Base-by-base conservation (phyloP, 169 alveolate genomes). In the Plasmodium berghei region DNA sequence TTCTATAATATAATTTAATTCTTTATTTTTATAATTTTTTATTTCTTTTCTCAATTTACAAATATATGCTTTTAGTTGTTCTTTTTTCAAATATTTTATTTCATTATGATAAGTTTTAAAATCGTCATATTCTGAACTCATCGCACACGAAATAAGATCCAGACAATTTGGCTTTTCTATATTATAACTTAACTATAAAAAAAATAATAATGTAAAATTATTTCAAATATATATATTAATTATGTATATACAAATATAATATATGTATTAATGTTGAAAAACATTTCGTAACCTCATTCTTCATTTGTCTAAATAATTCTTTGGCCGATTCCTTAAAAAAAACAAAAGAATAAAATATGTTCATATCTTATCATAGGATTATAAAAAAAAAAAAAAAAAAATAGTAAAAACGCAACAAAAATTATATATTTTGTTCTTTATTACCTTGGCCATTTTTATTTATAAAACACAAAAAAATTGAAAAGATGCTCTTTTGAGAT, bases 301-400 rank as follows among this genome's bases (percentile, higher is more conserved):
- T 48, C 80, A 80, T 66, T 40, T 71, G 74, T 62, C 72, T 83
- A 40, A 66, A 83, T 26, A 72, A 42, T 49, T 83, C 90, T 26
- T 83, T 83, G 48, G 90, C 74, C 34, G 90, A 67, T 42, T 83
- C 63, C 90, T 83, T 83, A 58, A 72, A 71, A 71, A 64, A 22
- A 55, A 26, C 64, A 70, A 64, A 77, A 64, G 46, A 80, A 49
- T 46, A 77, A 10, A 12, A 20, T 48, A 42, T 14, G 66, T 64
- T 22, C n/a, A 42, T n/a, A 5, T 28, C 40, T 28, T 28, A 26
- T 28, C 1, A 28, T 28, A 28, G 4, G 3, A 28, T 28, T 28
- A 2, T 28, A 28, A 34, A 34, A 34, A 34, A 34, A 0, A 5
- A 4, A 3, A 3, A 34, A 34, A 4, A 34, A 4, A 22, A 22